Evolutionary conservation across 2,329 filamentous ascomycete species (phyloP), one percentile per base, ranked within the genome.

Genomic region (Claviceps sorghi): DNA sequence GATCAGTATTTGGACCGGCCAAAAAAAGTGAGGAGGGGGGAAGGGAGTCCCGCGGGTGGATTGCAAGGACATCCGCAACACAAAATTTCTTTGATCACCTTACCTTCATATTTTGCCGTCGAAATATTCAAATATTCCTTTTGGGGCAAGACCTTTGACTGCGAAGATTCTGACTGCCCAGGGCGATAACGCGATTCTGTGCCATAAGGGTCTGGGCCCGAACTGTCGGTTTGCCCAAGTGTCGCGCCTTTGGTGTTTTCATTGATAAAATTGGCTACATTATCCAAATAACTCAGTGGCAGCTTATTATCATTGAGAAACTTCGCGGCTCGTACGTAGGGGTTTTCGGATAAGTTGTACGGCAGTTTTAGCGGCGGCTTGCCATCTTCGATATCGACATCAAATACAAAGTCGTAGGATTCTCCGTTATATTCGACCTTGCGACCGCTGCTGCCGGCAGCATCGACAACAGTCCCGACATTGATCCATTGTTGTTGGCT

Each of bases 331-430:
- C 85, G 84, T 60, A 95, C 87, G 65, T 94, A 97, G 0, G 89
- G 88, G 59, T 96, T 96, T 64, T 96, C 85, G 1, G 86, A 88
- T 13, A 91, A 76, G 64, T 97, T 96, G 69, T 86, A 97, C 0
- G 91, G 89, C n/a, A 97, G 75, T 67, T 96, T 96, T 46, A 97
- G 73, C 0, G 91, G 82, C 13, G 91, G 90, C 62, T 94, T 91
- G 50, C 89, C 91, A 61, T 96, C 91, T 65, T 95, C 88, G 56
- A 96, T 94, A 60, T 95, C 90, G 29, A 96, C 90, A 62, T 96
- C 90, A 59, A 97, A 97, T 9, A 98, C 90, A 61, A 85, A 96
- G 64, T 98, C 93, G 65, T 95, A 98, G 55, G 91, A 86, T 63
- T 95, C 80, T 34, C 91, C 91, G 1, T 86, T 74, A 63, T 91